Evolutionary conservation across 345 rosid genomes (phyloP).

Genomic region (Syzygium grande): DNA sequence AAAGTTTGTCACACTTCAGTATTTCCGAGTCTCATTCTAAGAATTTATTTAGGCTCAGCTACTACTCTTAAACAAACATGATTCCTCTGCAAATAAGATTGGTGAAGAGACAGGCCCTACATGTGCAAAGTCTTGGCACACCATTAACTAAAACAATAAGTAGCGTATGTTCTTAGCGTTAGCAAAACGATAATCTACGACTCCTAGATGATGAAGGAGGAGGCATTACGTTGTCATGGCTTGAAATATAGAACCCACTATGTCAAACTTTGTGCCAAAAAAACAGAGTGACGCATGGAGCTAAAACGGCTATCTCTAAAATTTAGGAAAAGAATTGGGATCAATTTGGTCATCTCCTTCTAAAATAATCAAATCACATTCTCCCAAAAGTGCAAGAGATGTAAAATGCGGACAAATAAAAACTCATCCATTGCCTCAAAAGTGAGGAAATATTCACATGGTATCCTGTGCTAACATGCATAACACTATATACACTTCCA

Average conservation of each 20-base stretch:
- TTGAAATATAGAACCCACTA: neutral
- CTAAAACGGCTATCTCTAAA: neutral
- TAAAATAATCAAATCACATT: neutral
- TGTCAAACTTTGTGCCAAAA: neutral
- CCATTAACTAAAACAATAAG: neutral
- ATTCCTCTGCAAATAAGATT: neutral
- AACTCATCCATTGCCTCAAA: neutral
- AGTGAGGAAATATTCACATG: neutral
- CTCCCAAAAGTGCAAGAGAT: neutral
- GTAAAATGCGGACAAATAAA: neutral
- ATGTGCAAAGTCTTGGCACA: neutral
- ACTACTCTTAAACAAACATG: neutral
- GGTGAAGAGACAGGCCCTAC: neutral
- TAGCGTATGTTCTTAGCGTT: neutral
- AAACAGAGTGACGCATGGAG: neutral
- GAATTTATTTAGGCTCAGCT: neutral
- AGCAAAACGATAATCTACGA: neutral
- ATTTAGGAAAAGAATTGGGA: neutral
- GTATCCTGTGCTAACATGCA: neutral
- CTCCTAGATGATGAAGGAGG: neutral
- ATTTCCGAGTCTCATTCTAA: neutral
- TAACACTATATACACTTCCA: slow-evolving; percentile 26
- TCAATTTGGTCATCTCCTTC: neutral
- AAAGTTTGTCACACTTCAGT: neutral
- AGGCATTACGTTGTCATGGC: neutral